Percentiles rank a stretch among this genome's conserved stretches.
Evolutionary conservation across 2,329 filamentous ascomycete genomes (phyloP).

Genomic region (Xylariaceae sp.): DNA sequence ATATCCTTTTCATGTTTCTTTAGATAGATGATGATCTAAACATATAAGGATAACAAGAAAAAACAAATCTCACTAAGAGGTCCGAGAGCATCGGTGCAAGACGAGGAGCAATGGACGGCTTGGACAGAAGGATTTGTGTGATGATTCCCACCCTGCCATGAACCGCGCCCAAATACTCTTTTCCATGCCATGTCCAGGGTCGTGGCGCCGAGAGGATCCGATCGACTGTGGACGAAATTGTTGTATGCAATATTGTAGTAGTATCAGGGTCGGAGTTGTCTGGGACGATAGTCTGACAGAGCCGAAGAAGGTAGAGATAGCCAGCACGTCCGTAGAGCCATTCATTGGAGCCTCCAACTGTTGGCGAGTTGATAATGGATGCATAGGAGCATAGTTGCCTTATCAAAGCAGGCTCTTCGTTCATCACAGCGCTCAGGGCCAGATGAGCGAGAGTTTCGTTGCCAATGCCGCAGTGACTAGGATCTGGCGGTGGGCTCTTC

Average conservation of each 20-base stretch:
- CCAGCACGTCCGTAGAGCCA: conserved; percentile 67
- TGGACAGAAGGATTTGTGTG: conserved; percentile 63
- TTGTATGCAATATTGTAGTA: conserved; percentile 47
- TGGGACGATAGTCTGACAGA: conserved; percentile 44
- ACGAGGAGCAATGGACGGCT: conserved; percentile 50
- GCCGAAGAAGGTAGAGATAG: conserved; percentile 63
- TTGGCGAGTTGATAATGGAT: conserved; percentile 43
- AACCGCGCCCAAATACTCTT: conserved; percentile 61
- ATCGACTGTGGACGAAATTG: conserved; percentile 55
- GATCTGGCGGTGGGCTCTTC: conserved; percentile 34
- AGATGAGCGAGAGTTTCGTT: conserved; percentile 48
- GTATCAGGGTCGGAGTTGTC: conserved; percentile 47
- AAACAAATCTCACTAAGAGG: conserved; percentile 50
- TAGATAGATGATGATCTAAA: too few species aligned
- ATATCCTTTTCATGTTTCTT: too few species aligned
- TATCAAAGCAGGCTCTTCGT: conserved; percentile 38
- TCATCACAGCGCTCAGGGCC: conserved; percentile 44
- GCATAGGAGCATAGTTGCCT: conserved; percentile 39
- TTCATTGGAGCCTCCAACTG: conserved; percentile 54
- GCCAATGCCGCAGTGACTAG: conserved; percentile 47
- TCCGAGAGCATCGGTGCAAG: conserved; percentile 52
- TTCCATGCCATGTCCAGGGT: conserved; percentile 63
- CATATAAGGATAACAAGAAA: too few species aligned
- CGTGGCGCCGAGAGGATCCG: conserved; percentile 54
- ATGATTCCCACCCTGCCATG: conserved; percentile 70